Evolutionary conservation across 2,329 filamentous ascomycete genomes (phyloP).

Genomic region (Daldinia sp.): DNA sequence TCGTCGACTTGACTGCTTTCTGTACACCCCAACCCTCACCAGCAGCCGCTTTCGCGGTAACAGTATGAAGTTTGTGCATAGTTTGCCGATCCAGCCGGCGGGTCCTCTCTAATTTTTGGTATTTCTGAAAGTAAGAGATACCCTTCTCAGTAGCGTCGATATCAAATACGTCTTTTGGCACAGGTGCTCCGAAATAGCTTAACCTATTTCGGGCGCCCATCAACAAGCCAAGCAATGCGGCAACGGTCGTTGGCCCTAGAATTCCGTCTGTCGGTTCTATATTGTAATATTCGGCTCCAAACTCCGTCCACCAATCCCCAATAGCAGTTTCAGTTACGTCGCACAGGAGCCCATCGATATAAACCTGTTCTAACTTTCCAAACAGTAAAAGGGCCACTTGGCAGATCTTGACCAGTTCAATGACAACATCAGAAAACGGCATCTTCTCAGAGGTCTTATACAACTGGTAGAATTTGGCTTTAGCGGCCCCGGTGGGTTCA

Average conservation of each 20-base stretch:
- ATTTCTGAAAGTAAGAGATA: constrained; percentile 89
- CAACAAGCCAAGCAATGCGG: constrained; percentile 84
- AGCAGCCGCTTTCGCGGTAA: constrained; percentile 88
- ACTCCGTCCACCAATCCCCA: constrained; percentile 94
- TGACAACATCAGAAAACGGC: constrained; percentile 77
- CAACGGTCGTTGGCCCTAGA: constrained; percentile 88
- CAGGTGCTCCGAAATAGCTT: constrained; percentile 82
- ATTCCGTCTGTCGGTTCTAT: constrained; percentile 93
- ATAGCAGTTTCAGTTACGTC: constrained; percentile 91
- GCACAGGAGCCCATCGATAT: constrained; percentile 90
- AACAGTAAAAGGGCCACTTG: constrained; percentile 90
- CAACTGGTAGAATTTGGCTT: constrained; percentile 90
- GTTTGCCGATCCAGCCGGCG: constrained; percentile 85
- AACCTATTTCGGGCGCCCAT: constrained; percentile 91
- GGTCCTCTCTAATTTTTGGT: constrained; percentile 80
- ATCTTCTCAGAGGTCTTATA: constrained; percentile 89
- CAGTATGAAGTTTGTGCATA: constrained; percentile 78
- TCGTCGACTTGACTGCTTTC: constrained; percentile 92
- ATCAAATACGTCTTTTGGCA: constrained; percentile 92
- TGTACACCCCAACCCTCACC: constrained; percentile 93
- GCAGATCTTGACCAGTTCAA: constrained; percentile 90
- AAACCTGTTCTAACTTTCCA: constrained; percentile 84
- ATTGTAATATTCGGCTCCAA: constrained; percentile 91
- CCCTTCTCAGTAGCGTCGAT: constrained; percentile 82
- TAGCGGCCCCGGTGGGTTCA: constrained; percentile 79